phyloP scores from a whole-genome alignment of 2,329 filamentous ascomycete species.

The Ophiostoma ulmi region DNA sequence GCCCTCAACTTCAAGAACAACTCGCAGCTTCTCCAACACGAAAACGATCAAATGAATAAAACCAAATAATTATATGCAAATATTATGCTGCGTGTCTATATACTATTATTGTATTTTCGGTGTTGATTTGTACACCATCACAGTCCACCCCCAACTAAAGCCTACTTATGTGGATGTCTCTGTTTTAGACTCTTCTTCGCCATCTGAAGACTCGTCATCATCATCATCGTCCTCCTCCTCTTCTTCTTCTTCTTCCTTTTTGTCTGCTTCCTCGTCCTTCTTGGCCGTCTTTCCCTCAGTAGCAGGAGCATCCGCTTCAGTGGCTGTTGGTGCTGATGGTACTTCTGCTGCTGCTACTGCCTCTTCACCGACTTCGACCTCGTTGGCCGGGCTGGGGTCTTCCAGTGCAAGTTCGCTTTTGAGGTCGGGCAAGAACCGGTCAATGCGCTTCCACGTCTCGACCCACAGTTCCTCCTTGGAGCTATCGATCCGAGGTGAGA shows the following conservation, averaged over 20 bases:
- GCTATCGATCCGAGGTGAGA: constrained; percentile 58
- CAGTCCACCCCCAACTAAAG: background rate
- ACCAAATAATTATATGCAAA: background rate
- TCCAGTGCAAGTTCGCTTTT: constrained; percentile 53
- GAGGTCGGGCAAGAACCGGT: constrained; percentile 59
- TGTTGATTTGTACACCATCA: background rate
- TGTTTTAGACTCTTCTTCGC: background rate
- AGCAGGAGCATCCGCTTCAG: background rate
- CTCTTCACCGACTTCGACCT: background rate
- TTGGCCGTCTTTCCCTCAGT: background rate
- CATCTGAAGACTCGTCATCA: background rate
- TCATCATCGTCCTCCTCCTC: background rate
- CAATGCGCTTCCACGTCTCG: constrained; percentile 62
- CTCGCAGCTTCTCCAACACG: background rate
- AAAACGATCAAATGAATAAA: background rate
- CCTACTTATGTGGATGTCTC: background rate
- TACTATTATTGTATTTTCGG: background rate
- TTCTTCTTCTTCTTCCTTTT: background rate
- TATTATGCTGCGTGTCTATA: background rate
- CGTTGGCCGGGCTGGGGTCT: constrained; percentile 26
- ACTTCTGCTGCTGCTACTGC: background rate
- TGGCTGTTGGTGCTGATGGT: background rate
- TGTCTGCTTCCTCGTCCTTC: background rate
- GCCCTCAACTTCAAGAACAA: background rate
- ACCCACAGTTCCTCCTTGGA: constrained; percentile 54